Evolutionary conservation across 2,329 filamentous ascomycete genomes (phyloP).

Genomic region (Huntiella moniliformis): DNA sequence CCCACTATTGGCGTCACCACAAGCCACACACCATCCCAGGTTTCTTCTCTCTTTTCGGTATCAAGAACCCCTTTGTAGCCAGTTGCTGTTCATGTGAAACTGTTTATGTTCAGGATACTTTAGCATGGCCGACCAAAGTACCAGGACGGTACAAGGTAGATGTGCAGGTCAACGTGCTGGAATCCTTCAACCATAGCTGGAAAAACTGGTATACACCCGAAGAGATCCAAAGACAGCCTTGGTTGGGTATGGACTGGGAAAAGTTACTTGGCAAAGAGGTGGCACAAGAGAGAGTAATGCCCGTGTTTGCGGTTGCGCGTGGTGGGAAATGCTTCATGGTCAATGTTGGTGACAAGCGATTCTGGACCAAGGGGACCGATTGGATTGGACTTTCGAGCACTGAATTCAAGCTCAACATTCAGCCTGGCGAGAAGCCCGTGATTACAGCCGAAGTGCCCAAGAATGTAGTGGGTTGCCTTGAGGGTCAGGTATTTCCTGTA

Average conservation of each 20-base stretch:
- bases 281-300: no score
- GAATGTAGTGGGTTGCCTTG: slow-evolving; percentile 33
- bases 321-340: no score
- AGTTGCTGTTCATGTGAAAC: slow-evolving; percentile 46
- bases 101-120: slow-evolving; percentile 77
- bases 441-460: slow-evolving; percentile 30
- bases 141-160: neutral
- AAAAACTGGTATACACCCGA: neutral
- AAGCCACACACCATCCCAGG: neutral
- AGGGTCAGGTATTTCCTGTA: slow-evolving; percentile 56
- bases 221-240: no score
- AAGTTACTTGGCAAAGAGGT: no score
- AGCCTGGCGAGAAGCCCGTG: slow-evolving; percentile 19
- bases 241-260: no score
- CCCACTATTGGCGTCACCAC: neutral
- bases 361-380: slow-evolving; percentile 49
- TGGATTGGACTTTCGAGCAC: slow-evolving; percentile 55
- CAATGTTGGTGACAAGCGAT: slow-evolving; percentile 10
- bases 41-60: slow-evolving; percentile 31
- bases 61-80: slow-evolving; percentile 37
- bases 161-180: neutral
- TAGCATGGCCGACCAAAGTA: slow-evolving; percentile 23
- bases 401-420: slow-evolving; percentile 27
- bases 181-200: neutral
- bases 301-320: slow-evolving; percentile 51